Conservation (phyloP, 2,329 filamentous ascomycete genomes). For the Trichoderma sp. region DNA sequence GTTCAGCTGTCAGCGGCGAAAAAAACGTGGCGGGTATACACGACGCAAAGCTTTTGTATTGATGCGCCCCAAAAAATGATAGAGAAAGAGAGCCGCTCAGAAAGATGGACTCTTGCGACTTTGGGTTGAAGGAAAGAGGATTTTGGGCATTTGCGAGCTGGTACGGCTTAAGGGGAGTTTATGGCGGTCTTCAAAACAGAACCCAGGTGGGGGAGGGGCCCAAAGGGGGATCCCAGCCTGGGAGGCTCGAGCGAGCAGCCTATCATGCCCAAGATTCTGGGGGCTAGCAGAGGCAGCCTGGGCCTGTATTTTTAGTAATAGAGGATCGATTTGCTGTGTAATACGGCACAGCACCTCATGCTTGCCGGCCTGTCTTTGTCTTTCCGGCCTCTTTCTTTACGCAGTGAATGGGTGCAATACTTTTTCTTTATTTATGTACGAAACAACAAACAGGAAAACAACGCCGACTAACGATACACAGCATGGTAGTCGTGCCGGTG, state of each 20-base stretch:
- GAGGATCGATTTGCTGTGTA: not conserved
- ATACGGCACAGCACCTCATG: not conserved
- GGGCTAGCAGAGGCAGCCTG: not conserved
- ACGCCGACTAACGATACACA: not conserved
- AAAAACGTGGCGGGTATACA: not conserved
- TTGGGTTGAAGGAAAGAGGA: not conserved
- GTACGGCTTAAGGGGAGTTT: conserved; percentile 23
- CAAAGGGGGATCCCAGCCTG: conserved; percentile 9
- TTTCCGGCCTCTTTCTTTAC: not conserved
- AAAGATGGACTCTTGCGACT: not conserved
- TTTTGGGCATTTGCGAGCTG: not conserved
- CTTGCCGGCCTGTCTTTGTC: not conserved
- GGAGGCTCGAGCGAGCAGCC: not conserved
- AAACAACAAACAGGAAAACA: not conserved
- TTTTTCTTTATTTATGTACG: not conserved
- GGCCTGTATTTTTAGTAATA: not conserved
- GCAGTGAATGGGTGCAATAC: not conserved
- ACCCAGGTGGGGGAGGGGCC: conserved; percentile 26
- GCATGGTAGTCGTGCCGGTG: not conserved
- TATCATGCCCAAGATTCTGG: conserved; percentile 18
- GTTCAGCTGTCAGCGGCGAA: not conserved
- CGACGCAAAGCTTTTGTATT: not conserved
- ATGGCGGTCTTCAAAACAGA: conserved; percentile 14
- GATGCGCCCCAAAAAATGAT: too few relatives aligned
- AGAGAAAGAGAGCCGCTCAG: not conserved